These are phyloP conservation scores for Diplodia intermedia DNA, from an alignment of 2,329 filamentous ascomycete genomes.

Conservation along the genomic window DNA sequence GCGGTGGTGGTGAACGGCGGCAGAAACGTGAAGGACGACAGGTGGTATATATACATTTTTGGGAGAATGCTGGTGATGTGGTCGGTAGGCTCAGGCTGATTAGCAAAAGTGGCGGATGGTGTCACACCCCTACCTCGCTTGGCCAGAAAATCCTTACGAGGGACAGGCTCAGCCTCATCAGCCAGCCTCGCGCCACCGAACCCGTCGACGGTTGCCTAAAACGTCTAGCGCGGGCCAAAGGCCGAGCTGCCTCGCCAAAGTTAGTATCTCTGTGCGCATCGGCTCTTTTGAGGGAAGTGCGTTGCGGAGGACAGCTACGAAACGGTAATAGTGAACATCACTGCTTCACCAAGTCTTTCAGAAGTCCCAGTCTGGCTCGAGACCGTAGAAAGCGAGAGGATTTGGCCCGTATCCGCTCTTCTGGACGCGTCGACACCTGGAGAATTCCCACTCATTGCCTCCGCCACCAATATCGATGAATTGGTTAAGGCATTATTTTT, in stretches of 20 bases:
- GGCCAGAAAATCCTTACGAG: background rate
- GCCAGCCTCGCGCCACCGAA: background rate
- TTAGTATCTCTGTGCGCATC: background rate
- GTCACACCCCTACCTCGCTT: background rate
- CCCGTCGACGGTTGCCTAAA: background rate
- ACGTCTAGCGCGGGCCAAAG: background rate
- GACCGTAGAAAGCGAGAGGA: background rate
- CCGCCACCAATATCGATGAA: too few relatives aligned
- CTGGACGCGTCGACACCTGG: too few relatives aligned
- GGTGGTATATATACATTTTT: background rate
- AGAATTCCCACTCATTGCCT: too few relatives aligned
- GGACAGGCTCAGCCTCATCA: background rate
- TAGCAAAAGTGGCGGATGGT: background rate
- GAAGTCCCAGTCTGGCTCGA: background rate
- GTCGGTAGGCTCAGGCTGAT: background rate
- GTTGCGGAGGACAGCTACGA: background rate
- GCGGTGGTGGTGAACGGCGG: background rate
- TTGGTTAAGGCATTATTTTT: too few relatives aligned
- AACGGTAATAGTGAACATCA: background rate
- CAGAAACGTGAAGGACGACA: background rate
- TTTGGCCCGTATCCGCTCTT: too few relatives aligned
- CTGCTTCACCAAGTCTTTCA: background rate
- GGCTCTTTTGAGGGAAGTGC: background rate
- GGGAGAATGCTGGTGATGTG: background rate
- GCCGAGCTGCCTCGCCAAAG: constrained; percentile 11